Evolutionary conservation across 495 filamentous ascomycete species (phyloP).

Genomic region (Penicillium soppii): DNA sequence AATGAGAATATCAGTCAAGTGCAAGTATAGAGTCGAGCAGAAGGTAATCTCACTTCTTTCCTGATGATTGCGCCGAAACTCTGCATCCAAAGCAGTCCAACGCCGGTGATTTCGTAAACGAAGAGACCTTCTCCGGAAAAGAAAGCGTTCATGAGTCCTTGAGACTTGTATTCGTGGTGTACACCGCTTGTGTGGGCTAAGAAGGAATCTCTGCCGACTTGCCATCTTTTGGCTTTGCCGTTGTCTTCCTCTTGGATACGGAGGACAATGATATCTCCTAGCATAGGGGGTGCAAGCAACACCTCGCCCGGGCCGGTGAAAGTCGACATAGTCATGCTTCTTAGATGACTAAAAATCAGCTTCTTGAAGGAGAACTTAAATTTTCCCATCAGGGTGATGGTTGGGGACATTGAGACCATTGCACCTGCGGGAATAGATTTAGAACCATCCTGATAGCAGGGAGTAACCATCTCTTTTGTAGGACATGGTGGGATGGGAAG

Average conservation of each 20-base stretch:
- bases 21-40: background rate
- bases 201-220: slow-evolving; percentile 77
- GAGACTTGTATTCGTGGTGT: slow-evolving; percentile 78
- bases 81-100: slow-evolving; percentile 80
- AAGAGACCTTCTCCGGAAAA: slow-evolving; percentile 93
- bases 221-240: too few species aligned
- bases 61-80: slow-evolving; percentile 94
- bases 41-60: slow-evolving; percentile 74
- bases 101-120: slow-evolving; percentile 80
- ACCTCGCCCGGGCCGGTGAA: slow-evolving; percentile 93
- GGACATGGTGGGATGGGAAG: background rate
- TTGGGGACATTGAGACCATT: slow-evolving; percentile 95
- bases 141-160: slow-evolving; percentile 86
- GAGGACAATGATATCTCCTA: slow-evolving; percentile 86
- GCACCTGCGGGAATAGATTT: too few species aligned
- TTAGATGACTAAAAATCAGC: slow-evolving; percentile 72
- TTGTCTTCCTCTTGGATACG: slow-evolving; percentile 62
- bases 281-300: slow-evolving; percentile 71
- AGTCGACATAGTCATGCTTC: slow-evolving; percentile 74
- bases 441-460: too few species aligned
- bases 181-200: slow-evolving; percentile 76
- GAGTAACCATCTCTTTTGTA: background rate
- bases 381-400: slow-evolving; percentile 75
- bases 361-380: slow-evolving; percentile 86
- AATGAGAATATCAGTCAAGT: slow-evolving; percentile 4